Base-by-base conservation (phyloP, 1,284 basidiomycete species). In the Ganoderma lucidum region DNA sequence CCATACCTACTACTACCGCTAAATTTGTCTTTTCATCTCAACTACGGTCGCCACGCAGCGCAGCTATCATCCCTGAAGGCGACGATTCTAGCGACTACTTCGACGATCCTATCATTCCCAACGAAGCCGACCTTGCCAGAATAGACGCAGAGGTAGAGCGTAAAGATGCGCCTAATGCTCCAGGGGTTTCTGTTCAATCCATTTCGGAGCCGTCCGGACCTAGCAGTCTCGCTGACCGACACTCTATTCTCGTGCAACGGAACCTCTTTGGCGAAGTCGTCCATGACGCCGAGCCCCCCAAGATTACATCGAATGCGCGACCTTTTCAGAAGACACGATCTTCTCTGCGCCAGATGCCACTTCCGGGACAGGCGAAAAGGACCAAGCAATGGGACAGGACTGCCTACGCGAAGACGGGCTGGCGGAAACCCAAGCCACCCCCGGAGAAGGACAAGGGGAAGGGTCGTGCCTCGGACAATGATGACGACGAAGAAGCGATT, bases 381-480 rank as follows among this genome's bases (percentile, higher is more conserved):
- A 89, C 86, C 0, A 97, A 96, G 81, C 83, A 86, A 64, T 97
- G 96, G 96, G 94, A 97, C 78, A 90, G 94, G 32, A 94, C 95
- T 0, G 88, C 83, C 15, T 96, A 93, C 76, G 90, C 94, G 1
- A 93, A 93, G 81, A 88, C 90, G 0, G 95, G 94, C 0, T 81
- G 86, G 76, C 88, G 85, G 76, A 87, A 86, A 71, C 79, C 82
- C 32, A 87, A 87, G 66, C 70, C 69, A 35, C 68, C 71, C 9
- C 67, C 63, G 10, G 59, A 42, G 59, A 61, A 61, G 37, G 71
- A 71, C 9, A 87, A 77, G 84, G 81, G 28, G 88, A 89, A 78
- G 83, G 77, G 39, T 83, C 81, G 66, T 66, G 80, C 73, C 0
- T 79, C 79, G 15, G 84, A 86, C 32, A 83, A 83, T 2, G 87